phyloP scores from a whole-genome alignment of 1,139 yeast genomes.

The Diutina pseudorugosa region DNA sequence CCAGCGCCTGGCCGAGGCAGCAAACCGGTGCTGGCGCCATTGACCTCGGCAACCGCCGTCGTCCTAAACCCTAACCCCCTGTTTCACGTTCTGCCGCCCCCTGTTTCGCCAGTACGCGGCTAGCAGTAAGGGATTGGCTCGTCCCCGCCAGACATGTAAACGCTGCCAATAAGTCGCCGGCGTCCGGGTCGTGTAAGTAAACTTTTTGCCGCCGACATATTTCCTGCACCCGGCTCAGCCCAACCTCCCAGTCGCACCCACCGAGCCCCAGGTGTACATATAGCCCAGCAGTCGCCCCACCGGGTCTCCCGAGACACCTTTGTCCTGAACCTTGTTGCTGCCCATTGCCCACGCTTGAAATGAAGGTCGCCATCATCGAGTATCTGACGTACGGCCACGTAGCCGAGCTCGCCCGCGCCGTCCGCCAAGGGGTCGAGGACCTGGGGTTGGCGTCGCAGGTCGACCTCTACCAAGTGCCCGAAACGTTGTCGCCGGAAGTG shows the following conservation, averaged over 20 bases:
- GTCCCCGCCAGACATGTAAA: too few species aligned
- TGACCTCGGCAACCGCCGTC: too few species aligned
- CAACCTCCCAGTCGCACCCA: not conserved
- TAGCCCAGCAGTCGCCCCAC: not conserved
- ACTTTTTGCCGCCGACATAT: not conserved
- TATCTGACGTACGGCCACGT: slow-evolving; percentile 80
- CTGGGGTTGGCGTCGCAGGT: slow-evolving; percentile 61
- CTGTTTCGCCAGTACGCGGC: too few species aligned
- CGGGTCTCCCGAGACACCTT: not conserved
- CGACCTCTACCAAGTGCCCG: slow-evolving; percentile 60
- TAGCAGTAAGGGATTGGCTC: too few species aligned
- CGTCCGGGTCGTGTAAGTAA: too few species aligned
- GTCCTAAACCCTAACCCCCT: too few species aligned
- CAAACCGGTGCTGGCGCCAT: too few species aligned
- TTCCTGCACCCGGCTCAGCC: not conserved
- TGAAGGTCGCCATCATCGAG: slow-evolving; percentile 46
- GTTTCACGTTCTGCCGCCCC: too few species aligned
- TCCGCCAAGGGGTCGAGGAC: slow-evolving; percentile 56
- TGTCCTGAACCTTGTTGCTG: not conserved
- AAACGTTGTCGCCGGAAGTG: slow-evolving; percentile 59
- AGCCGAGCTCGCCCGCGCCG: slow-evolving; percentile 54
- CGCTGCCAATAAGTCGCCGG: too few species aligned
- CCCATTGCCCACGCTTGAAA: not conserved
- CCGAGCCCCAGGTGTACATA: not conserved
- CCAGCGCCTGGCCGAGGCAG: too few species aligned